phyloP scores from a whole-genome alignment of 306 rosid genomes.

The Citrullus mucosospermus region DNA sequence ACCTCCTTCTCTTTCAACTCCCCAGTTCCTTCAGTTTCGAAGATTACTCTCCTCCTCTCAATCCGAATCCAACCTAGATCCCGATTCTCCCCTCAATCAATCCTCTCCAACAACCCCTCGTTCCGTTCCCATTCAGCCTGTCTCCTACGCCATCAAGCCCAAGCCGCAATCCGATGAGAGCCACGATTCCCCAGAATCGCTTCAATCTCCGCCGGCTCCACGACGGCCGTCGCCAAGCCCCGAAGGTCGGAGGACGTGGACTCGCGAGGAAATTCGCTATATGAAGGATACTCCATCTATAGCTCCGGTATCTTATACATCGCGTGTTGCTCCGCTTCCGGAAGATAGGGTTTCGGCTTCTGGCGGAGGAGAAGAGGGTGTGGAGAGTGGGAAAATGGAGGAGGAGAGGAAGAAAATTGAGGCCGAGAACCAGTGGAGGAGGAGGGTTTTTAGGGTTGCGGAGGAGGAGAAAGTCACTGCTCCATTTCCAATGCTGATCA shows the following conservation, averaged over 20 bases:
- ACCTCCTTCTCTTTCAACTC: conserved; percentile 15
- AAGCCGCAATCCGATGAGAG: conserved; percentile 25
- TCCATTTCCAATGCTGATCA: conserved; percentile 61
- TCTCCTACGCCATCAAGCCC: conserved; percentile 61
- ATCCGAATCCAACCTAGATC: conserved; percentile 23
- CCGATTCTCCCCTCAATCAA: conserved; percentile 16
- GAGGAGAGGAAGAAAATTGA: conserved; percentile 41
- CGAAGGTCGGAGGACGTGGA: conserved; percentile 32
- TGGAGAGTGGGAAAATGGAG: conserved; percentile 22
- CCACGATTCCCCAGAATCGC: conserved; percentile 5
- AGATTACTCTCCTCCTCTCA: conserved; percentile 32
- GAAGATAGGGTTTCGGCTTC: conserved; percentile 30
- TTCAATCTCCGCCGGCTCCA: conserved; percentile 12
- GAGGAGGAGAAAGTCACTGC: conserved; percentile 46
- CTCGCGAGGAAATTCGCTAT: conserved; percentile 63
- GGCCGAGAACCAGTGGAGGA: conserved; percentile 23
- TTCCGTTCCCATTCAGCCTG: conserved; percentile 42
- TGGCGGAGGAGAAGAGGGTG: conserved; percentile 2
- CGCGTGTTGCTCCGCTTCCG: conserved; percentile 73
- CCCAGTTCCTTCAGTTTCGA: conserved; percentile 21
- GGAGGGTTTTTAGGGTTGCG: conserved; percentile 23
- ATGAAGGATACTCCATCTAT: conserved; percentile 48
- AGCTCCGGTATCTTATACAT: conserved; percentile 45
- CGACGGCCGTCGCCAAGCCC: conserved; percentile 11
- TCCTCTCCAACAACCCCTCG: conserved; percentile 16